Evolutionary conservation across 1,139 yeast genomes (phyloP), one percentile per base, ranked within the genome.

Genomic region (Candida labiduridarum): DNA sequence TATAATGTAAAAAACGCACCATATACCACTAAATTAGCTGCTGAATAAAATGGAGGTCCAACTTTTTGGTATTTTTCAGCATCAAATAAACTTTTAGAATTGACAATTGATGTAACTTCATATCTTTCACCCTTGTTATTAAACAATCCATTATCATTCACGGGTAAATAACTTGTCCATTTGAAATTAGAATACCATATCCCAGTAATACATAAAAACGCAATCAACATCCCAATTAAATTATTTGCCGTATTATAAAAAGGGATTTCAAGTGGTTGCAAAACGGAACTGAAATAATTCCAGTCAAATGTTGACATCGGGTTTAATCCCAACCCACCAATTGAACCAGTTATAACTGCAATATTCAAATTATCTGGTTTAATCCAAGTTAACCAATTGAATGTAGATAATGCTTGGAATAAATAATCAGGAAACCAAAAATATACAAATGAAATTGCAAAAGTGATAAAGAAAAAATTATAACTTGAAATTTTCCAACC

Each of bases 1-100:
- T 84, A 84, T 43, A 80, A 60, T n/a, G 83, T 78, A 62, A 84
- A 83, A 58, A 76, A 80, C 1, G 84, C 75, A 27, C 87, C 87
- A 59, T 83, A 83, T 5, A 71, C 58, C 5, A 83, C 82, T 56
- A 72, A 60, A 52, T 68, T 69, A 5, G 70, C 75, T 7, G 77
- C 76, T 1, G 74, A 56, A 49, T 71, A 72, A 55, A 64, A 73
- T 46, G 78, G 76, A 1, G 83, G 84, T 0, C 85, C 82, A 54
- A 78, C 73, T 22, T 62, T 53, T 50, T 73, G 67, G 57, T 79
- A 80, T 53, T 74, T 75, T 8, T 51, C 61, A 14, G 59, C 42
- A 53, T 76, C 52, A 48, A 80, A 67, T 45, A 70, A 64, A 44
- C 74, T 72, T 9, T 60, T 56, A 3, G 65, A 61, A 31, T 74